phyloP scores from a whole-genome alignment of 768 basidiomycete species.

The Termitomyces sp. region DNA sequence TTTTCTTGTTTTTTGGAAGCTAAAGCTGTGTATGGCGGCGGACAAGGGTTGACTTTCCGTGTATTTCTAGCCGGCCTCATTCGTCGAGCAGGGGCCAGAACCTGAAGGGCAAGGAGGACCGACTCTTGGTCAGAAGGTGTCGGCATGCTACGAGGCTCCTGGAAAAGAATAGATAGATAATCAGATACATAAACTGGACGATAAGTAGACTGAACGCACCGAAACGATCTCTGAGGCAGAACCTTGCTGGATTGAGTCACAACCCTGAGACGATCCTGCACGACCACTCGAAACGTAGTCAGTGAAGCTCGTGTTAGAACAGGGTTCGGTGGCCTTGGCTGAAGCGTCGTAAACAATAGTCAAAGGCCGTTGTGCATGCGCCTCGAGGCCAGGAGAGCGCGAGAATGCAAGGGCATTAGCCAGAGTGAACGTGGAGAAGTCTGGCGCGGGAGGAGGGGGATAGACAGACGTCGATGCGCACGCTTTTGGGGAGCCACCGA shows the following conservation, averaged over 20 bases:
- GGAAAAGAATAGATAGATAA: background rate
- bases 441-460: background rate
- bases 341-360: background rate
- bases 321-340: background rate
- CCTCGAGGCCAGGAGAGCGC: background rate
- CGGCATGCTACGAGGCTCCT: background rate
- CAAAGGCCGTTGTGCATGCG: background rate
- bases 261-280: background rate
- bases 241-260: background rate
- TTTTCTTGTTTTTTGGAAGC: background rate
- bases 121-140: background rate
- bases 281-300: background rate
- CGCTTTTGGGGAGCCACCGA: background rate
- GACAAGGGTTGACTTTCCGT: background rate
- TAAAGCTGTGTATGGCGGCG: background rate
- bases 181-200: background rate
- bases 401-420: background rate
- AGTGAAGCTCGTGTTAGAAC: background rate
- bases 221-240: background rate
- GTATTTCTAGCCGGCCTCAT: background rate
- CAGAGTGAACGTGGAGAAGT: background rate
- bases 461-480: background rate
- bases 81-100: slow-evolving; percentile 4
- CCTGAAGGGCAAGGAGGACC: background rate
- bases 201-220: background rate